phyloP scores from a whole-genome alignment of 2,329 filamentous ascomycete genomes.

The Pezicula neosporulosa region DNA sequence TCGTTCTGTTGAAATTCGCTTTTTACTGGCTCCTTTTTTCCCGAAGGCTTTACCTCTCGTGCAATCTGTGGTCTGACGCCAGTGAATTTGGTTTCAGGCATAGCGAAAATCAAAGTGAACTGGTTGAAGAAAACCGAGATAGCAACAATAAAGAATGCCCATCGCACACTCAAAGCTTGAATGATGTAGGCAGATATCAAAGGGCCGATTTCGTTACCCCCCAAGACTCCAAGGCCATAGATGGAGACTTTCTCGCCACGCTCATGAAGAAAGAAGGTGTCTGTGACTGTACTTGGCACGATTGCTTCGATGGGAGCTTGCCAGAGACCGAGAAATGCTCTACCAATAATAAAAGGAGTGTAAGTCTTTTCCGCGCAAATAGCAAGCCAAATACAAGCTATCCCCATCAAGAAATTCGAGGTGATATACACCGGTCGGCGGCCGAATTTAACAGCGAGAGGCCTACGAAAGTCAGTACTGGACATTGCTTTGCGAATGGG shows the following conservation, averaged over 20 bases:
- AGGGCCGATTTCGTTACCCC: slow-evolving; percentile 24
- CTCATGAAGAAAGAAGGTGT: slow-evolving; percentile 15
- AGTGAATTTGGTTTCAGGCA: slow-evolving; percentile 24
- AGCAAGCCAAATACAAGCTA: slow-evolving; percentile 12
- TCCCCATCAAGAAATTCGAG: slow-evolving; percentile 10
- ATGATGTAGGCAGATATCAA: slow-evolving; percentile 23
- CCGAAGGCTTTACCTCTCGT: background rate
- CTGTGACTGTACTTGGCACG: slow-evolving; percentile 43
- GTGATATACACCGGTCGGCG: slow-evolving; percentile 12
- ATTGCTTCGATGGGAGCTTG: slow-evolving; percentile 48
- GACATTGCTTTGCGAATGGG: background rate
- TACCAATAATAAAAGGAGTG: slow-evolving; percentile 10
- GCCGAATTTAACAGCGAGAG: slow-evolving; percentile 13
- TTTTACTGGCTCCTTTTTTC: background rate
- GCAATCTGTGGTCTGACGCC: slow-evolving; percentile 15
- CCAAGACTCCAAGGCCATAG: slow-evolving; percentile 20
- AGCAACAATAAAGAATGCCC: slow-evolving; percentile 14
- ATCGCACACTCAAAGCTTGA: slow-evolving; percentile 10
- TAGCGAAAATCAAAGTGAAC: slow-evolving; percentile 20
- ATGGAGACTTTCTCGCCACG: slow-evolving; percentile 15
- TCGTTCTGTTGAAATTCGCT: background rate
- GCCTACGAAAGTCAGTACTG: slow-evolving; percentile 8
- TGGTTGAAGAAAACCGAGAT: slow-evolving; percentile 18
- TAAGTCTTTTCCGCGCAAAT: slow-evolving; percentile 11
- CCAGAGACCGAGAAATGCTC: slow-evolving; percentile 12